A percentile compares a stretch with the other conserved stretches of the same genome.
These are phyloP conservation scores for Aspergillus brunneoviolaceus DNA, from an alignment of 2,329 filamentous ascomycete species.

Conservation along the genomic window DNA sequence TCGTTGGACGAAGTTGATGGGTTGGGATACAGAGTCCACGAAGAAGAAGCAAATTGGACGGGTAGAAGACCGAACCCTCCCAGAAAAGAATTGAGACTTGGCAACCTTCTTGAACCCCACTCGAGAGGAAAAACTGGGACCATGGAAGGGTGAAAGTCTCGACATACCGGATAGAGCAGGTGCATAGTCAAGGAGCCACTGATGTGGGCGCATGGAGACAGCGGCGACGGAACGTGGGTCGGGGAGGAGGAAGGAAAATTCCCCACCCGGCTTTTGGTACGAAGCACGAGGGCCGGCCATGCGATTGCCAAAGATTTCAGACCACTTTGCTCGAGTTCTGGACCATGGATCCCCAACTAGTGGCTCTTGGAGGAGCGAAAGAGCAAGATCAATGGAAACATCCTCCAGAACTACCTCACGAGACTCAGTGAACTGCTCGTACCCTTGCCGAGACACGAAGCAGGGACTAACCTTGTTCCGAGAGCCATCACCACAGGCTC, in stretches of 20 bases:
- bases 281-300: slow-evolving; percentile 15
- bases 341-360: slow-evolving; percentile 5
- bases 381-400: not conserved
- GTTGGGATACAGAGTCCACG: not conserved
- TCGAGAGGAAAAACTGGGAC: not conserved
- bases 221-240: slow-evolving; percentile 5
- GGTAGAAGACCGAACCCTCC: not conserved
- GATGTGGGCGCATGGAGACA: slow-evolving; percentile 1
- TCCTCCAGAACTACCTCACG: not conserved
- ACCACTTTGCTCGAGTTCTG: slow-evolving; percentile 8
- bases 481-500: not conserved
- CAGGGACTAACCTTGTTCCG: not conserved
- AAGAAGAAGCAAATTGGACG: not conserved
- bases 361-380: not conserved
- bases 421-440: not conserved
- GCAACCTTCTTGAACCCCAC: not conserved
- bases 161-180: slow-evolving; percentile 17
- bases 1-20: not conserved
- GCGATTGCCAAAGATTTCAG: not conserved
- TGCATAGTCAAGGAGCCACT: slow-evolving; percentile 9
- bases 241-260: not conserved
- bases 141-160: not conserved
- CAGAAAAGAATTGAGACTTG: not conserved
- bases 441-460: not conserved
- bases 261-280: slow-evolving; percentile 4